Percentiles rank a stretch among this genome's conserved stretches.
phyloP scores from a whole-genome alignment of 2,329 filamentous ascomycete species.

The Phaeosphaeria sp. region DNA sequence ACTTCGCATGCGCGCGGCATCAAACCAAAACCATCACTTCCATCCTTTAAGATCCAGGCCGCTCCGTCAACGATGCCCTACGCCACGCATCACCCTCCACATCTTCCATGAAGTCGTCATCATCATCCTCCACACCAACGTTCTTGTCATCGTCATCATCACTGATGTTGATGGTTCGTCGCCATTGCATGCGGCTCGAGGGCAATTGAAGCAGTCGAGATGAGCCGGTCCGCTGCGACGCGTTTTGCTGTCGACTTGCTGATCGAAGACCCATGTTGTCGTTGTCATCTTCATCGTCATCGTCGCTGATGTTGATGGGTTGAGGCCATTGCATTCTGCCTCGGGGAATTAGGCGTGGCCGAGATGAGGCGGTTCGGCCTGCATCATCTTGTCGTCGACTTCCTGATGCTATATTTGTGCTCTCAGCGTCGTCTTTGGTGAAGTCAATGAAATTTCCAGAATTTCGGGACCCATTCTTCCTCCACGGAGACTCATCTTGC shows the following conservation, averaged over 20 bases:
- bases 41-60: not conserved
- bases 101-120: not conserved
- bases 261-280: too few species aligned
- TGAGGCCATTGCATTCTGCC: not conserved
- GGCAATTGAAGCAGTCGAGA: too few species aligned
- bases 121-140: too few species aligned
- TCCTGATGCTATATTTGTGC: not conserved
- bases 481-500: not conserved
- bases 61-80: not conserved
- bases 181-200: too few species aligned
- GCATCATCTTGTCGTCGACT: not conserved
- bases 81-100: not conserved
- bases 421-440: not conserved
- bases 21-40: too few species aligned
- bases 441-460: not conserved
- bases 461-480: not conserved
- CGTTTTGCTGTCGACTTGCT: too few species aligned
- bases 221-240: too few species aligned
- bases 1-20: too few species aligned
- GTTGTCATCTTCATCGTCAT: too few species aligned
- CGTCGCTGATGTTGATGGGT: not conserved
- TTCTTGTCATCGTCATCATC: too few species aligned
- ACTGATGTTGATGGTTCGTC: too few species aligned
- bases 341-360: too few species aligned
- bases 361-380: not conserved